Evolutionary conservation across 2,329 filamentous ascomycete genomes (phyloP).

Genomic region (Colletotrichum gloeosporioides): DNA sequence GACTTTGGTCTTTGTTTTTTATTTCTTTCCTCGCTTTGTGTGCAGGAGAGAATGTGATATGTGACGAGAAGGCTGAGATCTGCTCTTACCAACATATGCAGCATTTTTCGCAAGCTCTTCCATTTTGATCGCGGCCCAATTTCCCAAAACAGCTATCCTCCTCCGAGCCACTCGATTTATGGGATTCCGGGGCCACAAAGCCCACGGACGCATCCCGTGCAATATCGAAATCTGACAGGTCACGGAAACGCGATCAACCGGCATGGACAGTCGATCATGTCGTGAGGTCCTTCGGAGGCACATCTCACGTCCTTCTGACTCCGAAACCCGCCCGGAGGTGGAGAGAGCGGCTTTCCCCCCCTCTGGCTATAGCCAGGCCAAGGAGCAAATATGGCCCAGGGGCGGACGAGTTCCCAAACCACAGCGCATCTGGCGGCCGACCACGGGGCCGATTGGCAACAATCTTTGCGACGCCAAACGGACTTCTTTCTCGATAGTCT

Average conservation of each 20-base stretch:
- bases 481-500: neutral
- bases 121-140: slow-evolving; percentile 16
- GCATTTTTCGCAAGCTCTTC: slow-evolving; percentile 22
- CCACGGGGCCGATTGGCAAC: slow-evolving; percentile 2
- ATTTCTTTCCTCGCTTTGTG: neutral
- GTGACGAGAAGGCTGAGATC: slow-evolving; percentile 15
- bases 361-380: neutral
- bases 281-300: neutral
- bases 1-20: slow-evolving; percentile 1
- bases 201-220: neutral
- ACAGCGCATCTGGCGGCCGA: neutral
- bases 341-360: neutral
- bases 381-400: neutral
- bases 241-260: slow-evolving; percentile 16
- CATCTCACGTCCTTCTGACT: neutral
- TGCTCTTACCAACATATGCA: neutral
- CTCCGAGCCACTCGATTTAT: slow-evolving; percentile 10
- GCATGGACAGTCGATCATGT: slow-evolving; percentile 16
- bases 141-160: slow-evolving; percentile 5
- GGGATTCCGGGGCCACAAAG: neutral
- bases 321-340: neutral
- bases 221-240: slow-evolving; percentile 16
- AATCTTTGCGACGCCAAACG: slow-evolving; percentile 6
- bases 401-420: neutral
- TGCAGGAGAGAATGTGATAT: slow-evolving; percentile 4